Evolutionary conservation across 495 filamentous ascomycete genomes (phyloP), one percentile per base, ranked within the genome.

Genomic region (Gamarada debralockiae): DNA sequence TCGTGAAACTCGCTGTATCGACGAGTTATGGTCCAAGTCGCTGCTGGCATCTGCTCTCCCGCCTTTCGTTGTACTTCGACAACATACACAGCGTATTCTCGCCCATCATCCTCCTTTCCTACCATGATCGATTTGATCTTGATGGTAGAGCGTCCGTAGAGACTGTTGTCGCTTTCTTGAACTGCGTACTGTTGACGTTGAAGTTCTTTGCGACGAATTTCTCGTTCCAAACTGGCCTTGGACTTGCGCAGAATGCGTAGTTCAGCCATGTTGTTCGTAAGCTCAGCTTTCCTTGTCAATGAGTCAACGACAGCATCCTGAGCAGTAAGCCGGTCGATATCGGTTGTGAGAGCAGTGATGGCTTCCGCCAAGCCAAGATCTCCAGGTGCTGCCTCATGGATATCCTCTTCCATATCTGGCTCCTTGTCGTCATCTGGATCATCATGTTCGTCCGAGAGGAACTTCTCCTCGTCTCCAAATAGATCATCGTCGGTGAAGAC

Each of bases 1-100:
- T 96, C 89, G 54, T 96, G 88, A 65, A 99, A 99, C 65, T 97
- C 92, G 70, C 91, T 96, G 66, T 97, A 99, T 52, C 93, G 77
- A 24, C 87, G 79, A 10, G 83, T 82, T 55, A 95, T 82, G 4
- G 80, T 78, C 89, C 89, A 95, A 8, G 82, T 86, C 0, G 88
- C 88, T 12, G 88, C 85, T 3, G 87, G 86, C 83, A 95, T 90
- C 62, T 90, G 85, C 59, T 95, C 89, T 3, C 91, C 91, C 3
- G 90, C 93, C 50, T 90, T 85, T 40, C 95, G 80, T 42, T 87
- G 81, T 1, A 99, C 91, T 66, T 97, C 92, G 42, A 97, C 81
- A 29, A 95, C 84, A 65, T 98, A 98, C 48, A 96, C 73, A 17
- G 91, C 95, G 63, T 86, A 97, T 64, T 97, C 93, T 59, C 89